Percentiles rank a stretch among this genome's conserved stretches.
phyloP scores from a whole-genome alignment of 129 eudicot species.

The Chrysanthemum seticuspe region DNA sequence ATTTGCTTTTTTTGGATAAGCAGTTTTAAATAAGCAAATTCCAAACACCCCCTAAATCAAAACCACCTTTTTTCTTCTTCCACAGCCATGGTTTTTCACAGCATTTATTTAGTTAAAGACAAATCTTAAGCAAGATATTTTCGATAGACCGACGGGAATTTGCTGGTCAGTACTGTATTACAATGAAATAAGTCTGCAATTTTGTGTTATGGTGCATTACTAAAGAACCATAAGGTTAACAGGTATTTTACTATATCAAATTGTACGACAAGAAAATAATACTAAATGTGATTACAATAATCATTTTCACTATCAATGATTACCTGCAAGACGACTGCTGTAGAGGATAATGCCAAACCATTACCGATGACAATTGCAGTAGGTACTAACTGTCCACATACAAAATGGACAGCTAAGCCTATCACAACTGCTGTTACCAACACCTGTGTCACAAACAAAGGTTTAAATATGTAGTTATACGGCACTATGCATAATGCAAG shows the following conservation, averaged over 20 bases:
- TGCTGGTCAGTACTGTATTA: conserved; percentile 7
- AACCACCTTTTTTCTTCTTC: no score
- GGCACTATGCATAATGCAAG: no score
- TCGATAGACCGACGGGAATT: no score
- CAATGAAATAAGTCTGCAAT: not conserved
- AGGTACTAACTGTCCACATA: conserved; percentile 78
- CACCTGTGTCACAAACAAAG: no score
- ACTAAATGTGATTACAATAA: not conserved
- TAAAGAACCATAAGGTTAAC: not conserved
- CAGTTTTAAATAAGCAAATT: no score
- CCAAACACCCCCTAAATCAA: no score
- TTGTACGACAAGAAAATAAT: not conserved
- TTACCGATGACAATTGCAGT: conserved; percentile 96
- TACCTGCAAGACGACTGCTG: conserved; percentile 99
- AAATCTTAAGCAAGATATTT: no score
- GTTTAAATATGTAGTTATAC: no score
- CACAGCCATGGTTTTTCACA: no score
- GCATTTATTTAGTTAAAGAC: no score
- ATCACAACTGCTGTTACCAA: conserved; percentile 74
- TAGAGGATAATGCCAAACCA: conserved; percentile 96
- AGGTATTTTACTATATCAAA: conserved; percentile 10
- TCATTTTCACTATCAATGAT: conserved; percentile 12
- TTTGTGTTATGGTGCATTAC: not conserved
- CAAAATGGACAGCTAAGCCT: conserved; percentile 71
- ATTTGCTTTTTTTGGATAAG: no score